Conservation (phyloP, 2,329 filamentous ascomycete species). For the Graphiopsis chlorocephala region DNA sequence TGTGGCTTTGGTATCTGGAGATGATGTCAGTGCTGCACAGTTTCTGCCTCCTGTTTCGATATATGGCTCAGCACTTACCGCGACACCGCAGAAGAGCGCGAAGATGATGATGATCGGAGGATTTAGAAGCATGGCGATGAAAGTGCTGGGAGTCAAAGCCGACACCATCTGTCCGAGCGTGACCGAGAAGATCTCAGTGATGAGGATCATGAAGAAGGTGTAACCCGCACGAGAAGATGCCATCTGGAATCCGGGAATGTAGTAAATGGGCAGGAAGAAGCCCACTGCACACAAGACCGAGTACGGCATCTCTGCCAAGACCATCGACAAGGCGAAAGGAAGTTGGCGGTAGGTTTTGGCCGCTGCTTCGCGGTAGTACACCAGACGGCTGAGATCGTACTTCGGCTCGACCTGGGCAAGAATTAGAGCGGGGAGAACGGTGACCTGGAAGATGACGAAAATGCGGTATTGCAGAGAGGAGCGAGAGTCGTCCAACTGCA, state of each 20-base stretch:
- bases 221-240: slow-evolving; percentile 69
- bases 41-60: not conserved
- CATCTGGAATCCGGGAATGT: slow-evolving; percentile 70
- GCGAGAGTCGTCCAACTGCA: slow-evolving; percentile 73
- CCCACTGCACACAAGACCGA: slow-evolving; percentile 72
- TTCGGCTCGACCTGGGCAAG: slow-evolving; percentile 81
- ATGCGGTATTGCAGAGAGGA: slow-evolving; percentile 78
- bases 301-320: slow-evolving; percentile 84
- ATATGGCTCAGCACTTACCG: slow-evolving; percentile 47
- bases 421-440: slow-evolving; percentile 78
- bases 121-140: slow-evolving; percentile 61
- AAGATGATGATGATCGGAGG: slow-evolving; percentile 82
- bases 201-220: slow-evolving; percentile 80
- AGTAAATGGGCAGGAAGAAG: slow-evolving; percentile 84
- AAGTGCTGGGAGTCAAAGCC: slow-evolving; percentile 72
- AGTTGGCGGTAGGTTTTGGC: slow-evolving; percentile 83
- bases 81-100: slow-evolving; percentile 82
- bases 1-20: slow-evolving; percentile 57
- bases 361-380: slow-evolving; percentile 82
- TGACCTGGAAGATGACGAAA: slow-evolving; percentile 83
- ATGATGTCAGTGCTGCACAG: not conserved
- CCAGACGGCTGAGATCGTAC: slow-evolving; percentile 73
- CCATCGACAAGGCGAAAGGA: slow-evolving; percentile 73
- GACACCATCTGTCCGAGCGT: slow-evolving; percentile 75
- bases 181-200: slow-evolving; percentile 81